These are phyloP conservation scores for Fragilaria crotonensis DNA, from an alignment of 108 stramenopile genomes.

Conservation along the genomic window DNA sequence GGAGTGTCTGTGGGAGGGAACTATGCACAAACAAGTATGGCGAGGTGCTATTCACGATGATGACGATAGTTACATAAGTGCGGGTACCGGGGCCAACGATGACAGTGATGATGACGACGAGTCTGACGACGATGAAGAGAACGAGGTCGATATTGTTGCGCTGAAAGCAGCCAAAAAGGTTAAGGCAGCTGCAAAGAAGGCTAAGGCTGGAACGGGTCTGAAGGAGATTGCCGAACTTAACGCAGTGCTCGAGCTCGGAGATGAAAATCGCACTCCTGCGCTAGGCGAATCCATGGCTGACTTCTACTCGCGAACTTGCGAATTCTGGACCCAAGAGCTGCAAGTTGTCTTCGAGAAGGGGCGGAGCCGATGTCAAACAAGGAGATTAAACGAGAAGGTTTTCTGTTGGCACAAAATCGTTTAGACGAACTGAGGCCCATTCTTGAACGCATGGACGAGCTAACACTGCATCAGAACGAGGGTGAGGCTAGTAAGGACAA, in stretches of 20 bases:
- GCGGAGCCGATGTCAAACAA: slow-evolving; percentile 51
- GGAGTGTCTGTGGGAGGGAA: slow-evolving; percentile 78
- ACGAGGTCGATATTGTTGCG: slow-evolving; percentile 31
- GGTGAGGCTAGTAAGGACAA: neutral
- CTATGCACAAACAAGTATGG: slow-evolving; percentile 89
- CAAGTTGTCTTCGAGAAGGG: slow-evolving; percentile 8
- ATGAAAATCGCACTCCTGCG: slow-evolving; percentile 49
- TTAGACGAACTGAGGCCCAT: slow-evolving; percentile 61
- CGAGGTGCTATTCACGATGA: slow-evolving; percentile 68
- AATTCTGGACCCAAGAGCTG: slow-evolving; percentile 52
- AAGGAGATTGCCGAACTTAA: slow-evolving; percentile 63
- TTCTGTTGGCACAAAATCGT: slow-evolving; percentile 51
- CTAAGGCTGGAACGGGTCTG: slow-evolving; percentile 22
- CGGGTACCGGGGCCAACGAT: slow-evolving; percentile 22
- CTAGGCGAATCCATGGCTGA: slow-evolving; percentile 68
- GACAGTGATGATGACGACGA: slow-evolving; percentile 55
- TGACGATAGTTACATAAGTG: slow-evolving; percentile 75
- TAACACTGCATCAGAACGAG: slow-evolving; percentile 30
- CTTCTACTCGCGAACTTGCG: slow-evolving; percentile 73
- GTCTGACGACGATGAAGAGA: slow-evolving; percentile 40
- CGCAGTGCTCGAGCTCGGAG: slow-evolving; percentile 39
- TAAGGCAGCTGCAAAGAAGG: slow-evolving; percentile 32
- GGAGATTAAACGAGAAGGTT: slow-evolving; percentile 76
- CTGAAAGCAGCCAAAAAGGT: slow-evolving; percentile 24
- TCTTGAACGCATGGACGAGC: slow-evolving; percentile 46